Evolutionary conservation across 1,284 basidiomycete genomes (phyloP), one percentile per base, ranked within the genome.

Genomic region (Ganoderma resinaceum): DNA sequence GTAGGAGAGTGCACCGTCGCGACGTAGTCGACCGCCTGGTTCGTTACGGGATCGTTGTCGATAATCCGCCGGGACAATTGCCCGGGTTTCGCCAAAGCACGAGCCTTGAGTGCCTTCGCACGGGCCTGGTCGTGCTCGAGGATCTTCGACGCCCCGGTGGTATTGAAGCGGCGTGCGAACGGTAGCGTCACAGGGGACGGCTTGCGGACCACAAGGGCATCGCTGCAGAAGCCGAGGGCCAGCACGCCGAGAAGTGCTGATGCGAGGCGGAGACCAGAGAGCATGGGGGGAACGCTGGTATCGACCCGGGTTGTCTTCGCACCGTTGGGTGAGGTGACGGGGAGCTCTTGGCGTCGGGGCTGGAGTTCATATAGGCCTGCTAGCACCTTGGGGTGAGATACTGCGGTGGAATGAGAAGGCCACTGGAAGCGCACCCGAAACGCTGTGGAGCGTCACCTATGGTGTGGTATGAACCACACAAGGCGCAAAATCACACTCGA

Each of bases 71-170:
- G 57, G 3, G 37, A 26, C 3, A 66, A 29, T 7, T 58, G 43
- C 16, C 66, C 63, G 31, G 46, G 61, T 23, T 42, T n/a, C 16
- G 61, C 52, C 57, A 43, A 23, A 23, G 66, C 52, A 8, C 65
- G 66, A 12, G 62, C 23, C 61, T 66, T 68, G 53, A 77, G 65
- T 0, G 71, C 64, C 65, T 72, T 72, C 2, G 73, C 74, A 18
- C 75, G 68, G 6, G 75, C 74, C 64, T 72, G 74, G 55, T 76
- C 76, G 37, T 69, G 62, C 63, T 75, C 61, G n/a, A 73, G 29
- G 18, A 77, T 57, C 63, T 69, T 73, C 31, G 66, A 53, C 5
- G 64, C 52, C 0, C 74, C 74, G 3, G 75, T 74, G 46, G 65
- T 35, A 52, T 77, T 76, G 23, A 77, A 60, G 23, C 72, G 63